phyloP scores from a whole-genome alignment of 805 yeast species.

The Metschnikowia cerradonensis region DNA sequence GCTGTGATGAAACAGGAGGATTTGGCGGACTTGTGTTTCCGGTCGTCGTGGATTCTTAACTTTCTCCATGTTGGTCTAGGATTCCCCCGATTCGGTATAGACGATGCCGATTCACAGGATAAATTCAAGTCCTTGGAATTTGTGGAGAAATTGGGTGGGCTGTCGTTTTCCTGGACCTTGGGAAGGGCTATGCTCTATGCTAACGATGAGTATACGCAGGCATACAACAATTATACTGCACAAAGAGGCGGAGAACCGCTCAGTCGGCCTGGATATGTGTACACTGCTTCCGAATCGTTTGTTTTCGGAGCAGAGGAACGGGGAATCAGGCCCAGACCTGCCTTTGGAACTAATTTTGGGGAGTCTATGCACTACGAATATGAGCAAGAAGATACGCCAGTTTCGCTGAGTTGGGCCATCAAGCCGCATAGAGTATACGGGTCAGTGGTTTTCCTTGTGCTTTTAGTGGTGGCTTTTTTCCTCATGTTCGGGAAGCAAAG shows the following conservation, averaged over 20 bases:
- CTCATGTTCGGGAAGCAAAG: constrained; percentile 32
- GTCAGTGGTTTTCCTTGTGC: constrained; percentile 24
- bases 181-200: constrained; percentile 63
- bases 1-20: constrained; percentile 36
- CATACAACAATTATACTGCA: constrained; percentile 31
- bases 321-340: constrained; percentile 42
- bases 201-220: constrained; percentile 47
- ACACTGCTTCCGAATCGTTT: constrained; percentile 46
- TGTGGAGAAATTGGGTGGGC: constrained; percentile 40
- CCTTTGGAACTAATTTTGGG: constrained; percentile 22
- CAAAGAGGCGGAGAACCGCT: constrained; percentile 5
- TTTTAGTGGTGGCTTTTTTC: constrained; percentile 25
- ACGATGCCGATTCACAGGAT: constrained; percentile 14
- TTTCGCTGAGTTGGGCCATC: constrained; percentile 39
- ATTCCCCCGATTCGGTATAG: constrained; percentile 49
- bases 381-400: constrained; percentile 21
- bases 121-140: constrained; percentile 39
- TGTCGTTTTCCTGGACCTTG: constrained; percentile 51
- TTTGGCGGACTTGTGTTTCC: constrained; percentile 54
- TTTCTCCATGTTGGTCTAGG: constrained; percentile 60
- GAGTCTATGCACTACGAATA: constrained; percentile 27
- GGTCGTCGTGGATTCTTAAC: constrained; percentile 54
- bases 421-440: constrained; percentile 44
- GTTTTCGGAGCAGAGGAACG: constrained; percentile 51
- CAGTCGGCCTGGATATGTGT: constrained; percentile 44